Evolutionary conservation across 208 protist species (phyloP).

Genomic region (Trypanosoma boissoni): DNA sequence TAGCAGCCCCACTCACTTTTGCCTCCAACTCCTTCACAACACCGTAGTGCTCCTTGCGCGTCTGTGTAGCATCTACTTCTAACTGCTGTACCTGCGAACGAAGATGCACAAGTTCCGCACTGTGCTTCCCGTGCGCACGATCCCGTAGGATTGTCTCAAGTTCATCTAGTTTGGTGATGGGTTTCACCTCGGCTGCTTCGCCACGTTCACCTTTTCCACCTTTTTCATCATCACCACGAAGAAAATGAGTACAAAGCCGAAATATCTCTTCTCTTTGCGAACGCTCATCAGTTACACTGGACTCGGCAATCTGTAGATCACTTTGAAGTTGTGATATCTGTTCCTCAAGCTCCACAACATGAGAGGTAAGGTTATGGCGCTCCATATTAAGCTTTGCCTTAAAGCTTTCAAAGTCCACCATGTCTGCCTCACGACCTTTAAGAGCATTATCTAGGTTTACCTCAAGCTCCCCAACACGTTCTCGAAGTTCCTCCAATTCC

Average conservation of each 20-base stretch:
- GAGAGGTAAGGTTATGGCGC: constrained; percentile 31
- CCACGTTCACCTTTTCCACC: constrained; percentile 17
- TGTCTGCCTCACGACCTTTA: constrained; percentile 72
- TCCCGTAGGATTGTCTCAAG: constrained; percentile 46
- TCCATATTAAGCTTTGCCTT: constrained; percentile 45
- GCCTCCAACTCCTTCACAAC: constrained; percentile 27
- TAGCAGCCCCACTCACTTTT: constrained; percentile 13
- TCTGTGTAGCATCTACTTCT: constrained; percentile 39
- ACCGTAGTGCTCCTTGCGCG: constrained; percentile 24
- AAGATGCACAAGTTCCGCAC: constrained; percentile 36
- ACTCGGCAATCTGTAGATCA: constrained; percentile 67
- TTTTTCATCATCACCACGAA: constrained; percentile 28
- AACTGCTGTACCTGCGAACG: constrained; percentile 44
- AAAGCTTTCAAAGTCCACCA: constrained; percentile 60
- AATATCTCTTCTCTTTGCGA: constrained; percentile 52
- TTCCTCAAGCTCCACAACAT: constrained; percentile 53
- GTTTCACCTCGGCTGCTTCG: constrained; percentile 22
- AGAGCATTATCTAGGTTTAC: constrained; percentile 71
- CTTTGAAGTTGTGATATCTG: constrained; percentile 58
- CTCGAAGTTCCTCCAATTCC: constrained; percentile 57
- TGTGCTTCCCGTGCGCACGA: constrained; percentile 32
- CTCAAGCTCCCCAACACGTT: constrained; percentile 66
- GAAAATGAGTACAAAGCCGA: constrained; percentile 51
- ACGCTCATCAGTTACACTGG: constrained; percentile 34
- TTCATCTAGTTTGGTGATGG: constrained; percentile 39